A percentile compares a stretch with the other conserved stretches of the same genome.
phyloP scores from a whole-genome alignment of 2,329 filamentous ascomycete species.

The Cercospora nicotianae region DNA sequence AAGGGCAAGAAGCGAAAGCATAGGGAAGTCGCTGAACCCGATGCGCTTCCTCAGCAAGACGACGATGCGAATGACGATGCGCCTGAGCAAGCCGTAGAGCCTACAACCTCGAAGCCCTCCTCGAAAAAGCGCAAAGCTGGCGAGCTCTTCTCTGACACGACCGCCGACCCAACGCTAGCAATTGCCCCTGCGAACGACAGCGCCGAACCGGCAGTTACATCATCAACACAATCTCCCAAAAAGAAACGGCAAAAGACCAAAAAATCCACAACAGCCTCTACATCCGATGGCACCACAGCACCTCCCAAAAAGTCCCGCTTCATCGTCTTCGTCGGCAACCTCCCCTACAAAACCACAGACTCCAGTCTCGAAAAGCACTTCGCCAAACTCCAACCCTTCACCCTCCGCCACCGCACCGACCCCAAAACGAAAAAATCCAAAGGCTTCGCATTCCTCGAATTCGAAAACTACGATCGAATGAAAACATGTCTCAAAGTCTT shows the following conservation, averaged over 20 bases:
- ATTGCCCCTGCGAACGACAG: conserved; percentile 19
- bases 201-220: conserved; percentile 20
- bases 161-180: conserved; percentile 11
- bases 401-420: conserved; percentile 72
- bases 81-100: conserved; percentile 23
- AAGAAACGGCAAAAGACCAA: conserved; percentile 19
- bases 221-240: conserved; percentile 24
- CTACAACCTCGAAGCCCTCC: not conserved
- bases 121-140: conserved; percentile 17
- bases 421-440: conserved; percentile 65
- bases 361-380: conserved; percentile 74
- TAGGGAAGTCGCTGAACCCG: conserved; percentile 27
- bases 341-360: conserved; percentile 78
- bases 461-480: conserved; percentile 82
- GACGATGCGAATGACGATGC: conserved; percentile 26
- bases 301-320: conserved; percentile 57
- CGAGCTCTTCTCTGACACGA: conserved; percentile 10
- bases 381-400: conserved; percentile 67
- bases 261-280: not conserved
- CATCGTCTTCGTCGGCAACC: conserved; percentile 84
- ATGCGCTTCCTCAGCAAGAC: conserved; percentile 18
- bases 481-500: conserved; percentile 88
- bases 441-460: conserved; percentile 87
- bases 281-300: conserved; percentile 7
- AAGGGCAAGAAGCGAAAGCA: conserved; percentile 40